Evolutionary conservation across 2,329 filamentous ascomycete genomes (phyloP), one percentile per base, ranked within the genome.

Genomic region (Chlorencoelia australis): DNA sequence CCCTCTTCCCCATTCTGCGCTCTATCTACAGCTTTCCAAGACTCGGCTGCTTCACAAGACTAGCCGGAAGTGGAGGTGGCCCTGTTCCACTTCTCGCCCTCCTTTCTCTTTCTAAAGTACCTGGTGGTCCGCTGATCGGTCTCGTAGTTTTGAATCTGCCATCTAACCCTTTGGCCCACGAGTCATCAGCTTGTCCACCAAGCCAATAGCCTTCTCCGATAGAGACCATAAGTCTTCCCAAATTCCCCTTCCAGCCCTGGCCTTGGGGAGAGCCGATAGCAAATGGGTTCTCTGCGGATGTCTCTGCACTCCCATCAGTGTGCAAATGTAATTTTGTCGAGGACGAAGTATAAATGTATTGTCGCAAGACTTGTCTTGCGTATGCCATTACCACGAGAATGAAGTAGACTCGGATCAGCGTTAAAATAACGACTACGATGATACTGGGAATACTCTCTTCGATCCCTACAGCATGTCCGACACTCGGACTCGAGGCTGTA

Each of bases 331-430:
- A 30, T 29, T 55, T 55, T 16, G 41, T 29, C 5, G 50, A 46
- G 9, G 47, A 50, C n/a, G 64, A 64, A 11, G 65, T 58, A 45
- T 73, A 69, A 33, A 81, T 68, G 56, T 84, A 75, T 48, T 79
- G 77, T 41, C 82, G 73, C 33, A 95, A 63, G 10, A 84, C 79
- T 54, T 79, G 74, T 44, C 85, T 75, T 3, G 88, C 85, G 58
- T 83, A 91, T 5, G 84, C 77, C 61, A 94, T 77, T 57, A 94
- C 76, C 36, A 95, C 71, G 24, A 94, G 65, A 48, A 82, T 75
- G 51, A 94, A 88, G 64, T 95, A 95, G 19, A 87, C 59, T 19
- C 88, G 73, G 26, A 94, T 66, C 9, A 80, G 65, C 62, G 82
- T 93, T 45, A 94, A 71, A 2, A 71, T 60, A 20, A 73, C 70